Evolutionary conservation across 139 green algal species (phyloP).

Genomic region (Tetradesmus lagerheimii): DNA sequence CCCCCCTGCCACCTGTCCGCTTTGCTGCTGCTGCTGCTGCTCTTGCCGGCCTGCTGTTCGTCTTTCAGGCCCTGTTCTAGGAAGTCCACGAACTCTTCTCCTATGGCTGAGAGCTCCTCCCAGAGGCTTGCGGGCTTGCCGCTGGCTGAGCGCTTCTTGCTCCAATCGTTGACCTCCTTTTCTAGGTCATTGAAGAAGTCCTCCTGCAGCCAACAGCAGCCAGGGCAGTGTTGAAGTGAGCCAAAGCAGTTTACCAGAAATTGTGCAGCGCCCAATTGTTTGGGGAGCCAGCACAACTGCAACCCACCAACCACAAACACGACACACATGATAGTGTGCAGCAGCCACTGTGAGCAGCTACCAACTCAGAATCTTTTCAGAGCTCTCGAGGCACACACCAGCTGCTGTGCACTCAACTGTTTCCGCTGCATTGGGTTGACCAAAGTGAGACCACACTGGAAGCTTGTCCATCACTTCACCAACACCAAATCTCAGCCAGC

Average conservation of each 20-base stretch:
- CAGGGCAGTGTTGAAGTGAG: not conserved
- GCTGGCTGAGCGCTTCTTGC: not conserved
- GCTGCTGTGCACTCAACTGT: not conserved
- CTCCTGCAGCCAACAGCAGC: slow-evolving; percentile 13
- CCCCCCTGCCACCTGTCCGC: not conserved
- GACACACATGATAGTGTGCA: not conserved
- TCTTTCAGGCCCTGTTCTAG: slow-evolving; percentile 27
- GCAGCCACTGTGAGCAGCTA: too few species aligned
- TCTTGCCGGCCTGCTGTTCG: not conserved
- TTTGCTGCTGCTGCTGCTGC: slow-evolving; percentile 11
- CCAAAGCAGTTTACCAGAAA: too few species aligned
- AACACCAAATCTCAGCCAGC: too few species aligned
- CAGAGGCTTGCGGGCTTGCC: slow-evolving; percentile 36
- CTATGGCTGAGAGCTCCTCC: slow-evolving; percentile 49
- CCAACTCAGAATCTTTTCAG: slow-evolving; percentile 33
- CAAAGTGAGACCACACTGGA: too few species aligned
- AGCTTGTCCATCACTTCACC: too few species aligned
- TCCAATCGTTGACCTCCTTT: slow-evolving; percentile 41
- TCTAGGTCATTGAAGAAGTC: slow-evolving; percentile 50
- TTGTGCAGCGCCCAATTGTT: too few species aligned
- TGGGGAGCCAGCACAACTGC: too few species aligned
- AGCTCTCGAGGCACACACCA: not conserved
- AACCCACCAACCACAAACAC: too few species aligned
- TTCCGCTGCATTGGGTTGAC: slow-evolving; percentile 38
- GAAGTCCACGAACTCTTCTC: slow-evolving; percentile 50